phyloP scores from a whole-genome alignment of 164 flowering plant species.

The Chimonanthus praecox region DNA sequence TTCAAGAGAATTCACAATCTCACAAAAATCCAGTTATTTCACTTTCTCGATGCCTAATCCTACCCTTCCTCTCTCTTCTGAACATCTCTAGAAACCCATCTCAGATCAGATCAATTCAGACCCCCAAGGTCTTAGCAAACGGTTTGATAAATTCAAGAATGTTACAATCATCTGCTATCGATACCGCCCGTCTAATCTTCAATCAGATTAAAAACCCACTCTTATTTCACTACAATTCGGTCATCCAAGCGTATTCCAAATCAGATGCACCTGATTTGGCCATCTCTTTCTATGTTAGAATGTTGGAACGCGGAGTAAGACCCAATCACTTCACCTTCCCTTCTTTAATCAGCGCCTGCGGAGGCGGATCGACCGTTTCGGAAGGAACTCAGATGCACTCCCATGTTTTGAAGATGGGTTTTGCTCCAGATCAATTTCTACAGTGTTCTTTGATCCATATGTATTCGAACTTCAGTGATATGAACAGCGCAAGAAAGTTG shows the following conservation, averaged over 20 bases:
- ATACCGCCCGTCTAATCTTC: constrained; percentile 36
- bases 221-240: constrained; percentile 4
- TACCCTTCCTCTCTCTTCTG: neutral
- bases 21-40: neutral
- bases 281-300: constrained; percentile 3
- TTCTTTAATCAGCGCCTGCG: constrained; percentile 1
- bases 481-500: neutral
- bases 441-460: constrained; percentile 7
- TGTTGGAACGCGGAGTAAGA: constrained; percentile 2
- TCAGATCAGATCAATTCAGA: constrained; percentile 2
- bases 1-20: neutral
- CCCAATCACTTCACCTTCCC: constrained; percentile 9
- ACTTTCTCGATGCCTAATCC: neutral
- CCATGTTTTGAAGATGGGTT: constrained; percentile 6
- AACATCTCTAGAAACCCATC: neutral
- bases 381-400: constrained; percentile 6
- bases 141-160: neutral
- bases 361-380: neutral
- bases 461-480: neutral
- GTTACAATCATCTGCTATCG: neutral
- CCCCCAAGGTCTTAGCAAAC: neutral
- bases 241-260: constrained; percentile 1
- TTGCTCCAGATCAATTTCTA: constrained; percentile 5
- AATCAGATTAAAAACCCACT: constrained; percentile 1
- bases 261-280: neutral